A percentile compares a stretch with the other conserved stretches of the same genome.
These are phyloP conservation scores for Malassezia arunalokei DNA, from an alignment of 1,284 basidiomycete species.

Conservation along the genomic window DNA sequence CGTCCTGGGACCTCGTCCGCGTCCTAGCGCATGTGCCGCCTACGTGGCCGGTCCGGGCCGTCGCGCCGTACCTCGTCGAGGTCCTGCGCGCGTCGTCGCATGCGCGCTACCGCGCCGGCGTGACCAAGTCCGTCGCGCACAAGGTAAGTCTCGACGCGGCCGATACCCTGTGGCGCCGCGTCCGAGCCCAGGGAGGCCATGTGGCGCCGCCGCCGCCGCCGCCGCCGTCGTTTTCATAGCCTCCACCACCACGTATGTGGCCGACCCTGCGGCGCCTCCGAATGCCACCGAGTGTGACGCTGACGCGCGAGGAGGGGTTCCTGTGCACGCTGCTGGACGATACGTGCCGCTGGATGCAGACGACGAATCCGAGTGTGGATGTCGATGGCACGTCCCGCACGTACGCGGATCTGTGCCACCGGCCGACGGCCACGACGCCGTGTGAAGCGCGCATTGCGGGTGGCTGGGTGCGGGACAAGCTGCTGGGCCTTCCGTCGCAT, in stretches of 20 bases:
- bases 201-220: too few species aligned
- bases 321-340: slow-evolving; percentile 35
- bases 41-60: slow-evolving; percentile 26
- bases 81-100: slow-evolving; percentile 25
- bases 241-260: too few species aligned
- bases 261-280: too few species aligned
- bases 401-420: slow-evolving; percentile 9
- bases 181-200: slow-evolving; percentile 23
- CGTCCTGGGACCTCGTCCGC: slow-evolving; percentile 13
- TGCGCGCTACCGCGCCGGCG: slow-evolving; percentile 19
- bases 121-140: slow-evolving; percentile 24
- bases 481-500: slow-evolving; percentile 68
- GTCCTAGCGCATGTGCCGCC: slow-evolving; percentile 28
- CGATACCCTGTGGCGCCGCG: slow-evolving; percentile 24
- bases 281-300: neutral
- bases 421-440: neutral
- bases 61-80: slow-evolving; percentile 30
- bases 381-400: slow-evolving; percentile 19
- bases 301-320: neutral
- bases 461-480: slow-evolving; percentile 95
- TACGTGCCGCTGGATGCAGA: slow-evolving; percentile 28
- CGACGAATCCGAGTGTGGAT: slow-evolving; percentile 19
- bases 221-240: too few species aligned
- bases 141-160: slow-evolving; percentile 25
- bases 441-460: slow-evolving; percentile 54